Evolutionary conservation across 2,329 filamentous ascomycete species (phyloP).

Genomic region (Bipolaris oryzae): DNA sequence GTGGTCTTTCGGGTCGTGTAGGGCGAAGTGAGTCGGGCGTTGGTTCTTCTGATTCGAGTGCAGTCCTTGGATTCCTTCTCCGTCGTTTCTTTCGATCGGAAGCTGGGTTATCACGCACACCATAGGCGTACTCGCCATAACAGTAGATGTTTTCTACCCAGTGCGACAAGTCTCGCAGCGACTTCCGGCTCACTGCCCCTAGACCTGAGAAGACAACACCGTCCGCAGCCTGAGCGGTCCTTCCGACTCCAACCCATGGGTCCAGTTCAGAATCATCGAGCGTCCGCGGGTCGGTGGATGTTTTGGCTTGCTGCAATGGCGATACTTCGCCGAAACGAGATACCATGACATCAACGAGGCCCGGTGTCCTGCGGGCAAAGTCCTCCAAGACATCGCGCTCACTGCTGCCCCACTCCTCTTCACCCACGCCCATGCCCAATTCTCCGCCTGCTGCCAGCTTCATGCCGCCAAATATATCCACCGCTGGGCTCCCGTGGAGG

Average conservation of each 20-base stretch:
- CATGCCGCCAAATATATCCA: slow-evolving; percentile 78
- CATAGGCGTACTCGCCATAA: slow-evolving; percentile 84
- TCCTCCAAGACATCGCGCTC: slow-evolving; percentile 93
- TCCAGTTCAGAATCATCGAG: slow-evolving; percentile 31
- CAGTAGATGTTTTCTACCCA: slow-evolving; percentile 91
- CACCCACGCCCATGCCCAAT: slow-evolving; percentile 90
- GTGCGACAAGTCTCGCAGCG: slow-evolving; percentile 73
- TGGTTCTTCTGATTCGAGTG: slow-evolving; percentile 7
- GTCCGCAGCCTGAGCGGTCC: slow-evolving; percentile 72
- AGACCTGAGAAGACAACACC: slow-evolving; percentile 86
- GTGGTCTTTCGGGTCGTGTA: slow-evolving; percentile 8
- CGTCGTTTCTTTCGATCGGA: slow-evolving; percentile 63
- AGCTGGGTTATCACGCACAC: slow-evolving; percentile 77
- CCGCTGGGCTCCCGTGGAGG: slow-evolving; percentile 84
- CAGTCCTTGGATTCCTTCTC: slow-evolving; percentile 41
- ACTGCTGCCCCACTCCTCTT: slow-evolving; percentile 92
- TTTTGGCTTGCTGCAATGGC: slow-evolving; percentile 32
- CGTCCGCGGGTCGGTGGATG: slow-evolving; percentile 32
- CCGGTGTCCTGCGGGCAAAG: slow-evolving; percentile 78
- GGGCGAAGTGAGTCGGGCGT: slow-evolving; percentile 6
- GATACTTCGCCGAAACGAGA: slow-evolving; percentile 76
- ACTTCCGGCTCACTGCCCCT: slow-evolving; percentile 72
- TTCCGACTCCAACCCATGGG: slow-evolving; percentile 78
- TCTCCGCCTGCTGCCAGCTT: slow-evolving; percentile 91
- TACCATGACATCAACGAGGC: slow-evolving; percentile 85